Evolutionary conservation across 2,329 filamentous ascomycete genomes (phyloP).

Genomic region (Macrophomina tecta): DNA sequence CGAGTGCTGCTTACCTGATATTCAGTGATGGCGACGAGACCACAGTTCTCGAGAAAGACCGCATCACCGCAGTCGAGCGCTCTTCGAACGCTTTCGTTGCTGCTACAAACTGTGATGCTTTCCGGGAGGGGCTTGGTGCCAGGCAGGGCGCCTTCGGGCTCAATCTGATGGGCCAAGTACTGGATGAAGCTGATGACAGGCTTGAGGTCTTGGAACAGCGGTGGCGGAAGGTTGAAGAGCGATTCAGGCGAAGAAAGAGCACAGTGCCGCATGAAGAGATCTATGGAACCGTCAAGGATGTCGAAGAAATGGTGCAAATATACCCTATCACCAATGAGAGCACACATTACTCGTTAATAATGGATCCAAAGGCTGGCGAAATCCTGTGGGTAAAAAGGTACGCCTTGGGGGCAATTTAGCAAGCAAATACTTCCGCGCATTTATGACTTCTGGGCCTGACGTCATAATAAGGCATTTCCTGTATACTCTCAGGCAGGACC

Average conservation of each 20-base stretch:
- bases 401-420: constrained; percentile 15
- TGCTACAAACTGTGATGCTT: constrained; percentile 62
- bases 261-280: constrained; percentile 37
- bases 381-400: constrained; percentile 52
- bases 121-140: constrained; percentile 9
- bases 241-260: constrained; percentile 25
- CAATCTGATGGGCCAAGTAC: constrained; percentile 35
- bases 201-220: constrained; percentile 39
- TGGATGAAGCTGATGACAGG: constrained; percentile 44
- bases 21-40: constrained; percentile 58
- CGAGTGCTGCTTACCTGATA: constrained; percentile 63
- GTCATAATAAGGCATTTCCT: too few species aligned
- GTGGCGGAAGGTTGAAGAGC: constrained; percentile 34
- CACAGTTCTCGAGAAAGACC: constrained; percentile 63
- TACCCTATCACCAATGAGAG: constrained; percentile 63
- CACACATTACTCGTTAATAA: constrained; percentile 64
- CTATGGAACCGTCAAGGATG: constrained; percentile 45
- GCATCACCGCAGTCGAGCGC: constrained; percentile 51
- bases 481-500: too few species aligned
- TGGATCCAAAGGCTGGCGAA: constrained; percentile 60
- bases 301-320: constrained; percentile 52
- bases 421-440: too few species aligned
- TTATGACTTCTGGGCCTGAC: too few species aligned
- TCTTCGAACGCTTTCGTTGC: constrained; percentile 59
- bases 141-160: background rate